Conservation (phyloP, 805 yeast species). For the Candida easanensis region DNA sequence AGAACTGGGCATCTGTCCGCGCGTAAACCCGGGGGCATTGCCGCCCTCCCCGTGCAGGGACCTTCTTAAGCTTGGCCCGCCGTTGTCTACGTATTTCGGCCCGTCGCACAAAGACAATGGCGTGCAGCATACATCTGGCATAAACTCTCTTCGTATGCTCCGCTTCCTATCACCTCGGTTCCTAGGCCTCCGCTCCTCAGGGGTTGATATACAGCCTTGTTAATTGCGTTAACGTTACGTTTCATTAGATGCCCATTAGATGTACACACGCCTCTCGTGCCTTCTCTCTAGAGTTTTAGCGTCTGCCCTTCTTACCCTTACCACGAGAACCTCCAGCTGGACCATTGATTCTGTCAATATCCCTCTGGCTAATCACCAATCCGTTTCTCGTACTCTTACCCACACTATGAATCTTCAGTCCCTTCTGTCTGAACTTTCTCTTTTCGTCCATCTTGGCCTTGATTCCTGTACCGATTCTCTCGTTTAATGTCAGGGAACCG, state of each 20-base stretch:
- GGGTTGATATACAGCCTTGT: too few relatives aligned
- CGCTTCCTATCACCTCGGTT: too few relatives aligned
- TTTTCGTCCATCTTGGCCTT: slow-evolving; percentile 43
- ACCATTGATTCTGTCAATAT: slow-evolving; percentile 50
- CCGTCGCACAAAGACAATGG: too few relatives aligned
- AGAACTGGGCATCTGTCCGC: too few relatives aligned
- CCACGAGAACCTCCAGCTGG: slow-evolving; percentile 16
- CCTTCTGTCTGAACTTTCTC: slow-evolving; percentile 59
- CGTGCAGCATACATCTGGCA: too few relatives aligned
- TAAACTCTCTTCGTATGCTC: too few relatives aligned
- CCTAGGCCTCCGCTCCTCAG: too few relatives aligned
- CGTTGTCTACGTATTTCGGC: too few relatives aligned
- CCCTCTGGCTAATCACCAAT: slow-evolving; percentile 62
- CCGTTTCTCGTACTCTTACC: slow-evolving; percentile 83
- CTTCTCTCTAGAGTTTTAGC: neutral
- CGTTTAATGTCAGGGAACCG: slow-evolving; percentile 33
- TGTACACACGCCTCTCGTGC: neutral
- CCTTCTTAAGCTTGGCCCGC: too few relatives aligned
- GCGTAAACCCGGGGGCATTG: too few relatives aligned
- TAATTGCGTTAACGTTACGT: too few relatives aligned
- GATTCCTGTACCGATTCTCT: slow-evolving; percentile 45
- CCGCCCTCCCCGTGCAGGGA: too few relatives aligned
- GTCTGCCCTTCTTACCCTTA: slow-evolving; percentile 5
- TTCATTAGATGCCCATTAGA: neutral
- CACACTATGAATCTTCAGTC: slow-evolving; percentile 70